phyloP scores from a whole-genome alignment of 1,284 basidiomycete genomes.

The Garcileccinum viscosum region DNA sequence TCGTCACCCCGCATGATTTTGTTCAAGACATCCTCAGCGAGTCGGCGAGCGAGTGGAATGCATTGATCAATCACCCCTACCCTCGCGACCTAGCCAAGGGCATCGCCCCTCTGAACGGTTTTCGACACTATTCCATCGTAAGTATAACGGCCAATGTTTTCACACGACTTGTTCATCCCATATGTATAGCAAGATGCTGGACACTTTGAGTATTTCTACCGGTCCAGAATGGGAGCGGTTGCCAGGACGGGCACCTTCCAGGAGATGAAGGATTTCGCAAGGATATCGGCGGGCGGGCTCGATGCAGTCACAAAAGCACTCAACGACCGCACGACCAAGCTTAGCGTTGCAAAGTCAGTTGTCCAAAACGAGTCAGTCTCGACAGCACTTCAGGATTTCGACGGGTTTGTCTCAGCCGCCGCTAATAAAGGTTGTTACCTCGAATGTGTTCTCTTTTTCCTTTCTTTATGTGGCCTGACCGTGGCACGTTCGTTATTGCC shows the following conservation, averaged over 20 bases:
- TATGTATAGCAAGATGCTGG: constrained; percentile 12
- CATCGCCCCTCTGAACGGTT: constrained; percentile 12
- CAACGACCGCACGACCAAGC: constrained; percentile 1
- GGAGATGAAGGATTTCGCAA: constrained; percentile 6
- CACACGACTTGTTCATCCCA: background rate
- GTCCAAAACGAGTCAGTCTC: constrained; percentile 3
- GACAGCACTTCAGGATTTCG: constrained; percentile 3
- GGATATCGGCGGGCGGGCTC: constrained; percentile 2
- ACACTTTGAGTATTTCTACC: constrained; percentile 18
- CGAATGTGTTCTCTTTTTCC: constrained; percentile 11
- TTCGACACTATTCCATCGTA: constrained; percentile 20
- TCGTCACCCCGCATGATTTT: background rate
- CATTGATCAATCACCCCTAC: background rate
- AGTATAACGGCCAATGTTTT: background rate
- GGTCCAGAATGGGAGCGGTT: constrained; percentile 7
- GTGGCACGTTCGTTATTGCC: background rate
- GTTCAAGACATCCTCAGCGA: background rate
- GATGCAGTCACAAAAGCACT: background rate
- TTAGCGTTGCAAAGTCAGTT: constrained; percentile 8
- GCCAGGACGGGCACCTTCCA: constrained; percentile 11
- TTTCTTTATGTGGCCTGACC: background rate
- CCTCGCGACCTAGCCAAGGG: constrained; percentile 4
- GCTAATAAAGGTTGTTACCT: constrained; percentile 10
- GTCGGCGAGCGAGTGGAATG: background rate
- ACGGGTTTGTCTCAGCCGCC: background rate